Percentiles rank a stretch among this genome's conserved stretches.
Conservation (phyloP, 1,284 basidiomycete species). For the Anthracocystis walkeri region DNA sequence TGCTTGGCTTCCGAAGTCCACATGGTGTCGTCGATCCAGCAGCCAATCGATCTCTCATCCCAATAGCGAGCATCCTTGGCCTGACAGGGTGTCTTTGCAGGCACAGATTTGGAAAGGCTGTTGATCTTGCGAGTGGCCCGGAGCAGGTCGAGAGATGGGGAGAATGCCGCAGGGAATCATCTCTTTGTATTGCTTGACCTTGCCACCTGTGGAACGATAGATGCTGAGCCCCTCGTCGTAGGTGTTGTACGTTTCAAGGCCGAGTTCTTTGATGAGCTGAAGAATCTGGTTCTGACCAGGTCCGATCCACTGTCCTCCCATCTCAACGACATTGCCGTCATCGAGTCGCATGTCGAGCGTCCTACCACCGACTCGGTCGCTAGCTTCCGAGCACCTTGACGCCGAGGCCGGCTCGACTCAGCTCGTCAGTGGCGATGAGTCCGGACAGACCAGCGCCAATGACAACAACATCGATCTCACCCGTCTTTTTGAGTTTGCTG, state of each 20-base stretch:
- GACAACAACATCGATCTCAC: constrained; percentile 69
- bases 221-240: constrained; percentile 44
- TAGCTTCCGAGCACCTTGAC: constrained; percentile 72
- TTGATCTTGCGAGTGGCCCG: constrained; percentile 46
- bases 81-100: constrained; percentile 23
- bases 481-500: constrained; percentile 18
- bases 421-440: constrained; percentile 71
- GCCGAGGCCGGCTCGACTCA: constrained; percentile 67
- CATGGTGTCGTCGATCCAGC: constrained; percentile 50
- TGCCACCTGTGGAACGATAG: constrained; percentile 39
- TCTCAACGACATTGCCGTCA: constrained; percentile 68
- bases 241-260: constrained; percentile 63
- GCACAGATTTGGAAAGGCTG: constrained; percentile 38
- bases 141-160: constrained; percentile 40
- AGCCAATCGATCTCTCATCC: constrained; percentile 44
- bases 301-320: constrained; percentile 73
- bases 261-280: constrained; percentile 69
- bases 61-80: constrained; percentile 33
- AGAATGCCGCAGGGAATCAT: constrained; percentile 44
- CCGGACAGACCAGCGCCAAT: constrained; percentile 72
- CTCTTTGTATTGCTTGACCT: constrained; percentile 37
- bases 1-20: constrained; percentile 36
- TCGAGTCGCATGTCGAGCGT: constrained; percentile 68
- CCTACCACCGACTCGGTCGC: constrained; percentile 72
- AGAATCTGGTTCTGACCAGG: constrained; percentile 72